Conservation (phyloP, 495 filamentous ascomycete species). For the Podospora didyma region DNA sequence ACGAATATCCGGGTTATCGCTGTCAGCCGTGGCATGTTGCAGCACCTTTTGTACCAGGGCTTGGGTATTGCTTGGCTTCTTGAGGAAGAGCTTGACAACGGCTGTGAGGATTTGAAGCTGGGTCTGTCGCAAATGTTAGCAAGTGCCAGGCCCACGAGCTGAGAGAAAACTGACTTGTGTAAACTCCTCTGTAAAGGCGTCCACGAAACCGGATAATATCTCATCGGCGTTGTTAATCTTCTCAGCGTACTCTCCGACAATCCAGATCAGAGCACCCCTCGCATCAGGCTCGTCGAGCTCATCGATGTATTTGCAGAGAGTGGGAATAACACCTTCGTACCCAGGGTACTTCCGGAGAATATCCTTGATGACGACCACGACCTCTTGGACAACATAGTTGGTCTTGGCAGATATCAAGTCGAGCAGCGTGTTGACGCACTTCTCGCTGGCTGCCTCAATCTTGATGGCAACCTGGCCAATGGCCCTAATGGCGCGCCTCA, state of each 20-base stretch:
- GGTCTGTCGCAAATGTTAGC: conserved; percentile 47
- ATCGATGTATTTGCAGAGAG: conserved; percentile 93
- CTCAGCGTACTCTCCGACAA: conserved; percentile 97
- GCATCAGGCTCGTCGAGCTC: conserved; percentile 95
- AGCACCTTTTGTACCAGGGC: conserved; percentile 89
- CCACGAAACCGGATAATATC: conserved; percentile 89
- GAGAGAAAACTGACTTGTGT: conserved; percentile 51
- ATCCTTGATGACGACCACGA: conserved; percentile 96
- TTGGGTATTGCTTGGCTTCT: conserved; percentile 85
- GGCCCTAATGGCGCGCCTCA: conserved; percentile 85
- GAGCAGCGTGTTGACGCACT: conserved; percentile 88
- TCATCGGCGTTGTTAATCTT: conserved; percentile 97
- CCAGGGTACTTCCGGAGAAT: conserved; percentile 97
- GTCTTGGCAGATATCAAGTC: conserved; percentile 96
- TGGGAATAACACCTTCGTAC: conserved; percentile 96
- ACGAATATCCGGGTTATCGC: conserved; percentile 94
- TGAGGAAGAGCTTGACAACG: conserved; percentile 94
- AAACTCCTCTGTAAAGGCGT: conserved; percentile 87
- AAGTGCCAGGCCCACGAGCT: not conserved
- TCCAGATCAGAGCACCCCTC: conserved; percentile 91
- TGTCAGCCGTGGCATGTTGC: conserved; percentile 86
- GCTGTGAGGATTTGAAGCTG: conserved; percentile 95
- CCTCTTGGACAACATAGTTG: conserved; percentile 98
- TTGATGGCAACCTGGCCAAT: conserved; percentile 98
- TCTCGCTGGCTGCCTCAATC: conserved; percentile 88